These are phyloP conservation scores for Microsporum canis DNA, from an alignment of 2,329 filamentous ascomycete species.

Conservation along the genomic window DNA sequence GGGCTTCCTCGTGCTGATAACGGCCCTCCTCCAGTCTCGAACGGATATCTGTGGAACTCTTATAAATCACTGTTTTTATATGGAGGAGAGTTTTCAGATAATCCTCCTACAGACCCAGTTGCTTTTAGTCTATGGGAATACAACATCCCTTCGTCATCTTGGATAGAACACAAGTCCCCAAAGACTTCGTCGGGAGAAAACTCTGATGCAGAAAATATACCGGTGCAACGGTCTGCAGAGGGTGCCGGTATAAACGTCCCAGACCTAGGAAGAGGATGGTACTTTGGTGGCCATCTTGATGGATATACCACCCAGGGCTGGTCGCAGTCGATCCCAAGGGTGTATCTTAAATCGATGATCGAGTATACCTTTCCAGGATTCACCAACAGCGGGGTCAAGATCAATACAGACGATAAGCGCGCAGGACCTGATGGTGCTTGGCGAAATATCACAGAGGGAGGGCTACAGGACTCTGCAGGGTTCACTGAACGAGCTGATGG, in stretches of 20 bases:
- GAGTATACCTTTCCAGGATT: constrained; percentile 66
- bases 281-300: constrained; percentile 68
- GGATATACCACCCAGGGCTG: constrained; percentile 52
- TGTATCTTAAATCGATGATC: constrained; percentile 62
- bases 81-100: constrained; percentile 61
- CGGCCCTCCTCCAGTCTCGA: constrained; percentile 58
- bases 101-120: constrained; percentile 45
- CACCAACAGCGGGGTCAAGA: constrained; percentile 50
- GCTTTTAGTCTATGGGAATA: constrained; percentile 61
- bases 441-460: constrained; percentile 62
- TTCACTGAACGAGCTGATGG: constrained; percentile 68
- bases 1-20: constrained; percentile 50
- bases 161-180: constrained; percentile 53
- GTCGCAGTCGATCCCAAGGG: constrained; percentile 51
- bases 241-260: constrained; percentile 61
- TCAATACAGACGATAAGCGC: constrained; percentile 41
- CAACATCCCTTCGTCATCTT: constrained; percentile 46
- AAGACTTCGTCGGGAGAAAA: constrained; percentile 53
- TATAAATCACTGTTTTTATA: constrained; percentile 60
- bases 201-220: constrained; percentile 44
- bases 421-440: constrained; percentile 54
- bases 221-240: constrained; percentile 59
- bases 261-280: constrained; percentile 60
- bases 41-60: constrained; percentile 67
- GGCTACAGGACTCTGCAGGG: constrained; percentile 52